A percentile compares a stretch with the other conserved stretches of the same genome.
Evolutionary conservation across 495 filamentous ascomycete genomes (phyloP).

Genomic region (Neurospora sp.): DNA sequence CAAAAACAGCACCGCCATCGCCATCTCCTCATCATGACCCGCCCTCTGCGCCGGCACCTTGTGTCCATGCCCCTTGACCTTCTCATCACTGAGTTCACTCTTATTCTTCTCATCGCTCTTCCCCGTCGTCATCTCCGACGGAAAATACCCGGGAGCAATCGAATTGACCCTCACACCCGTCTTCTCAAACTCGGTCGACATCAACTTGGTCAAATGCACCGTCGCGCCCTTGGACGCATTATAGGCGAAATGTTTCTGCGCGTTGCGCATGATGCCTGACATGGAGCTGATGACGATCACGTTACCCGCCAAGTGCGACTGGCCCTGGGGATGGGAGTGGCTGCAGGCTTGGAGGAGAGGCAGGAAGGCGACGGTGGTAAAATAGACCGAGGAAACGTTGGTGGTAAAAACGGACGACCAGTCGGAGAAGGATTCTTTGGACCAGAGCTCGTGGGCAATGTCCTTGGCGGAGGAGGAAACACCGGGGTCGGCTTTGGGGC

Average conservation of each 20-base stretch:
- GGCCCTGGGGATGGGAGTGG: conserved; percentile 21
- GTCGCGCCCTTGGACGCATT: conserved; percentile 48
- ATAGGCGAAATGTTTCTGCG: conserved; percentile 47
- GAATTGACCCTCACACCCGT: conserved; percentile 49
- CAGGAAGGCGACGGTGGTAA: conserved; percentile 50
- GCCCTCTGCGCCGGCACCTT: conserved; percentile 36
- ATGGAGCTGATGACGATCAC: conserved; percentile 41
- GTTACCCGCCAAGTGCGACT: neutral
- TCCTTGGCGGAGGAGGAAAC: conserved; percentile 28
- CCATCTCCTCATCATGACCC: conserved; percentile 49
- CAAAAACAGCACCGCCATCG: conserved; percentile 44
- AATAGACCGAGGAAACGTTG: conserved; percentile 49
- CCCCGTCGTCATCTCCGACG: conserved; percentile 37
- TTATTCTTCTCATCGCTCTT: conserved; percentile 27
- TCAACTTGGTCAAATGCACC: conserved; percentile 48
- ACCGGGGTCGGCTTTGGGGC: conserved; percentile 26
- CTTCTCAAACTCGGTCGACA: conserved; percentile 41
- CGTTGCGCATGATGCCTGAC: conserved; percentile 41
- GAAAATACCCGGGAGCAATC: conserved; percentile 53
- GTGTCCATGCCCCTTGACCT: conserved; percentile 42
- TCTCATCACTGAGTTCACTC: conserved; percentile 37
- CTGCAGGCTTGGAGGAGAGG: conserved; percentile 37
- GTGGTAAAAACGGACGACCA: conserved; percentile 44
- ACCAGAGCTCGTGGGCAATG: conserved; percentile 33
- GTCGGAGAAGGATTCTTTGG: conserved; percentile 29